Evolutionary conservation across 2,329 filamentous ascomycete species (phyloP).

Genomic region (Aureobasidium sp.): DNA sequence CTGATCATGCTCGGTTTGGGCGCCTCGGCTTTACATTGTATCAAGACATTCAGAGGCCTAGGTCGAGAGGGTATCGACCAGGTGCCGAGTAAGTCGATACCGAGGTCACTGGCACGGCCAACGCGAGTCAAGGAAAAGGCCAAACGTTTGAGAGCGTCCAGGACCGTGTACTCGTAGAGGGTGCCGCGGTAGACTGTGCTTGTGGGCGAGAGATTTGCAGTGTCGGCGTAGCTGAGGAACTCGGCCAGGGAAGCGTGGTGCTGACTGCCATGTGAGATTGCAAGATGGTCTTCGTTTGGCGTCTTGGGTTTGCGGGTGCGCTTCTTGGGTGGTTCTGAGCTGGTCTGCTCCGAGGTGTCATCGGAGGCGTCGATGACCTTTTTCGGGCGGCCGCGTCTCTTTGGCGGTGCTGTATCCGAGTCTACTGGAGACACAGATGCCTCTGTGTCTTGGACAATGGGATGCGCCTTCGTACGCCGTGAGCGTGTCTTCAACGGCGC

Average conservation of each 20-base stretch:
- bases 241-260: constrained; percentile 58
- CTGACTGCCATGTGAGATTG: constrained; percentile 24
- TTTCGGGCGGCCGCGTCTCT: constrained; percentile 15
- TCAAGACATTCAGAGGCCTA: constrained; percentile 36
- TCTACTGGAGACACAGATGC: not conserved
- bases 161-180: constrained; percentile 67
- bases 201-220: constrained; percentile 46
- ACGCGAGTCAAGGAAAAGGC: constrained; percentile 60
- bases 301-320: not conserved
- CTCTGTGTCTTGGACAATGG: not conserved
- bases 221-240: constrained; percentile 58
- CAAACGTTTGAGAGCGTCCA: constrained; percentile 48
- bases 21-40: constrained; percentile 62
- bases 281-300: not conserved
- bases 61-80: constrained; percentile 51
- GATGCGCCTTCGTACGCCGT: not conserved
- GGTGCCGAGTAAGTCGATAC: constrained; percentile 66
- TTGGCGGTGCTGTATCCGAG: not conserved
- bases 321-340: not conserved
- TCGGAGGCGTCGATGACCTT: not conserved
- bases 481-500: not conserved
- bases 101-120: constrained; percentile 60
- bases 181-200: constrained; percentile 65
- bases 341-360: not conserved
- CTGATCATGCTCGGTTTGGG: constrained; percentile 55